phyloP scores from a whole-genome alignment of 805 yeast species.

The Yarrowia sp. region DNA sequence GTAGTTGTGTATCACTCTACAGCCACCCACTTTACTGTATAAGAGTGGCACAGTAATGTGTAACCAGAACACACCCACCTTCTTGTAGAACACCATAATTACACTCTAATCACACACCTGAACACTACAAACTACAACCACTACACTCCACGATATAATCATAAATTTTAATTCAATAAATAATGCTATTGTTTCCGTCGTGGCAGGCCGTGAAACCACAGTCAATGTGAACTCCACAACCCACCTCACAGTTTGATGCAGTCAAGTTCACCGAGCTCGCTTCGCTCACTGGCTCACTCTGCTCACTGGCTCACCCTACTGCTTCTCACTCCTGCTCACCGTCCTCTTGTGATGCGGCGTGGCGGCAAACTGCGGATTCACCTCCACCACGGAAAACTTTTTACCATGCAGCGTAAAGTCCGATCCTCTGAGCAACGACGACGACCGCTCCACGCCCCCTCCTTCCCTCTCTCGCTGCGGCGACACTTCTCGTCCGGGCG shows the following conservation, averaged over 20 bases:
- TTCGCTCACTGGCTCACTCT: too few species aligned
- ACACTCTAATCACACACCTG: background rate
- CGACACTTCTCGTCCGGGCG: slow-evolving; percentile 5
- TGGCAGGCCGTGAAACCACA: too few species aligned
- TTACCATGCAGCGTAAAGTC: slow-evolving; percentile 37
- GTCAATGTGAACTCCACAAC: too few species aligned
- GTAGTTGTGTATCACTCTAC: too few species aligned
- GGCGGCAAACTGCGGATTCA: slow-evolving; percentile 37
- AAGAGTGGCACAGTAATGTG: too few species aligned
- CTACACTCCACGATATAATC: background rate
- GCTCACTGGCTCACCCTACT: too few species aligned
- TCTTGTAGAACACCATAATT: too few species aligned
- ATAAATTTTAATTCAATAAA: slow-evolving; percentile 8
- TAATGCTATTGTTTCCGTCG: slow-evolving; percentile 7
- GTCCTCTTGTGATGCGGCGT: slow-evolving; percentile 11
- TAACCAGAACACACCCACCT: too few species aligned
- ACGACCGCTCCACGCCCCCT: slow-evolving; percentile 28
- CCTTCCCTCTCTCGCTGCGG: background rate
- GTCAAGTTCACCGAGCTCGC: too few species aligned
- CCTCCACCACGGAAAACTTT: slow-evolving; percentile 37
- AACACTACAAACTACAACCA: background rate
- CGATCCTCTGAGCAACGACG: slow-evolving; percentile 34
- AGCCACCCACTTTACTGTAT: too few species aligned
- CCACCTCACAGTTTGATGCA: too few species aligned
- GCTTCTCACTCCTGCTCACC: background rate